Percentiles rank a stretch among this genome's conserved stretches.
Evolutionary conservation across 2,329 filamentous ascomycete genomes (phyloP).

Genomic region (Colletotrichum salicis): DNA sequence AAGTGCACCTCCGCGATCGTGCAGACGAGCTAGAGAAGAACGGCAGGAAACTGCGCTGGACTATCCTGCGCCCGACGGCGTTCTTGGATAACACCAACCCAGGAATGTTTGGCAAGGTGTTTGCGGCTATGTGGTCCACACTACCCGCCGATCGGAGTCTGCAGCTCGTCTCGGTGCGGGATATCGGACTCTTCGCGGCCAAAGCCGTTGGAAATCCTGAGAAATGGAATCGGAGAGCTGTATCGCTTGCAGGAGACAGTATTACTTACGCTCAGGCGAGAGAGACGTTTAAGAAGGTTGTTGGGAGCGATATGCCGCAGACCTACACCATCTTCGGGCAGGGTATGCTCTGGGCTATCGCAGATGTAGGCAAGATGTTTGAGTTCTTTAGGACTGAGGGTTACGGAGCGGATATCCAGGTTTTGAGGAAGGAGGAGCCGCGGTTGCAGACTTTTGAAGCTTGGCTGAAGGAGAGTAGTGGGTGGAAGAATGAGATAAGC

Average conservation of each 20-base stretch:
- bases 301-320: constrained; percentile 29
- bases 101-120: constrained; percentile 42
- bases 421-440: constrained; percentile 32
- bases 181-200: constrained; percentile 41
- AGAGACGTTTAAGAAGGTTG: constrained; percentile 26
- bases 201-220: constrained; percentile 34
- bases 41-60: constrained; percentile 35
- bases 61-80: constrained; percentile 41
- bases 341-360: constrained; percentile 35
- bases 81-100: constrained; percentile 44
- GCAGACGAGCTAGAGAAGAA: constrained; percentile 18
- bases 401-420: constrained; percentile 33
- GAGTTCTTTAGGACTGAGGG: constrained; percentile 35
- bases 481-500: constrained; percentile 37
- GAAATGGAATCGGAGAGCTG: constrained; percentile 31
- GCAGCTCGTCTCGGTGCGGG: constrained; percentile 41
- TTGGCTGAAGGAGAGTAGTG: constrained; percentile 40
- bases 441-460: constrained; percentile 37
- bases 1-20: constrained; percentile 34
- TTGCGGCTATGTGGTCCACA: constrained; percentile 41
- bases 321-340: constrained; percentile 32
- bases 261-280: constrained; percentile 31
- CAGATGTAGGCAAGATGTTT: constrained; percentile 36
- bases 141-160: constrained; percentile 39
- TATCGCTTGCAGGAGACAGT: constrained; percentile 36